Conservation (phyloP, 306 rosid species). For the Cercis canadensis region DNA sequence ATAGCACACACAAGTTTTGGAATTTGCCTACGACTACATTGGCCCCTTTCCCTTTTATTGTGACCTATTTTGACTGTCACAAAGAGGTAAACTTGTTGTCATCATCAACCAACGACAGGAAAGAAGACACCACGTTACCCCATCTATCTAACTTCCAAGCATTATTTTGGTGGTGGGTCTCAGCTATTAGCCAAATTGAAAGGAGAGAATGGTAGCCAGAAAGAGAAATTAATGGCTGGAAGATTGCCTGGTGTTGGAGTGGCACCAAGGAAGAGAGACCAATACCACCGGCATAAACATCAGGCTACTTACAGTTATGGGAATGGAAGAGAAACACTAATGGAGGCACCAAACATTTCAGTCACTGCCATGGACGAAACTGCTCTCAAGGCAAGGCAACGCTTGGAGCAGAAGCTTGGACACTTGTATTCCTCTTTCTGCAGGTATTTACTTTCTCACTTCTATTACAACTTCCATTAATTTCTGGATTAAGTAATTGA, state of each 20-base stretch:
- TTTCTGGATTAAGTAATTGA: too few relatives aligned
- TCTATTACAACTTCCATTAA: too few relatives aligned
- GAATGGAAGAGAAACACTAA: conserved; percentile 18
- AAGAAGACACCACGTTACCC: too few relatives aligned
- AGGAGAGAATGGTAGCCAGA: conserved; percentile 12
- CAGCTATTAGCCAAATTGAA: conserved; percentile 11
- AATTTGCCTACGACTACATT: not conserved
- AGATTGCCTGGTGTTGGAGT: conserved; percentile 66
- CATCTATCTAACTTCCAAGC: not conserved
- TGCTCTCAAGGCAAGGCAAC: conserved; percentile 50
- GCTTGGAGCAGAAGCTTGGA: conserved; percentile 55
- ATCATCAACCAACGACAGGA: too few relatives aligned
- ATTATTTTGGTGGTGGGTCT: conserved; percentile 23
- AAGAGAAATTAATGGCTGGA: conserved; percentile 51
- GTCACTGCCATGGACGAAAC: conserved; percentile 47
- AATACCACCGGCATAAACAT: conserved; percentile 8
- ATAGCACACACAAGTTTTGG: conserved; percentile 5
- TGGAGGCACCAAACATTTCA: conserved; percentile 24
- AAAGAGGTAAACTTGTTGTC: conserved; percentile 15
- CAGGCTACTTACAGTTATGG: too few relatives aligned
- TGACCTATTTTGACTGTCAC: conserved; percentile 2
- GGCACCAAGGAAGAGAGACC: conserved; percentile 45
- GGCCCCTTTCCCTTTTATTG: not conserved
- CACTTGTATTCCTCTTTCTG: conserved; percentile 36
- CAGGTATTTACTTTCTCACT: conserved; percentile 54